Conservation (phyloP, 1,284 basidiomycete genomes). For the Leccinum laetum region DNA sequence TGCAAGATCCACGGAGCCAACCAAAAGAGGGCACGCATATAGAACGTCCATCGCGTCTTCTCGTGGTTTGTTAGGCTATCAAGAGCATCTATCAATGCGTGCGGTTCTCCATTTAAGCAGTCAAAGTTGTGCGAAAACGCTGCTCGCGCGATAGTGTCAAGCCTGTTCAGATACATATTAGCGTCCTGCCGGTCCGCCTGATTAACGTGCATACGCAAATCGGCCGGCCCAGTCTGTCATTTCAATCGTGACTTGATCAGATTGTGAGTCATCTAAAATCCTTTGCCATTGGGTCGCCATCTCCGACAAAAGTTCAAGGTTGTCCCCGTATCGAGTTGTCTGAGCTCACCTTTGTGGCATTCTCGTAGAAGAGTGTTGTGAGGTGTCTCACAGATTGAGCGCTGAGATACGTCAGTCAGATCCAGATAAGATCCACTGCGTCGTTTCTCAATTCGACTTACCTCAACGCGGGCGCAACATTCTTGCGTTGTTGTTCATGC, state of each 20-base stretch:
- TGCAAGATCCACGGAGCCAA: slow-evolving; percentile 52
- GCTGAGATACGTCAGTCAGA: slow-evolving; percentile 32
- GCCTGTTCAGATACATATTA: slow-evolving; percentile 34
- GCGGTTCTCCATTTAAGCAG: slow-evolving; percentile 46
- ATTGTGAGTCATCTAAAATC: slow-evolving; percentile 39
- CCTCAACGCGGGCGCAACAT: slow-evolving; percentile 56
- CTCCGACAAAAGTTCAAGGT: slow-evolving; percentile 12
- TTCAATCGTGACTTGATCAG: slow-evolving; percentile 45
- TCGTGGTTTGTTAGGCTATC: slow-evolving; percentile 59
- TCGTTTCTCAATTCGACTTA: slow-evolving; percentile 23
- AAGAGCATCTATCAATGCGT: slow-evolving; percentile 47
- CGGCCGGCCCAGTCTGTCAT: slow-evolving; percentile 57
- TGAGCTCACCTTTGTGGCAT: slow-evolving; percentile 38
- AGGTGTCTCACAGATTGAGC: slow-evolving; percentile 51
- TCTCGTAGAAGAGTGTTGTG: slow-evolving; percentile 49
- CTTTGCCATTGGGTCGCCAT: slow-evolving; percentile 49
- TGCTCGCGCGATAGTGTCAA: slow-evolving; percentile 55
- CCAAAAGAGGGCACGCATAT: slow-evolving; percentile 64
- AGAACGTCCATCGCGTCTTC: slow-evolving; percentile 55
- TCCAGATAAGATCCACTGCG: background rate
- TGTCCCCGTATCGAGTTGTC: slow-evolving; percentile 4
- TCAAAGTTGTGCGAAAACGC: slow-evolving; percentile 59
- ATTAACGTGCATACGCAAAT: slow-evolving; percentile 45
- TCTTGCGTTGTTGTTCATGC: slow-evolving; percentile 52
- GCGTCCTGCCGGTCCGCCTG: background rate